Percentiles rank a stretch among this genome's conserved stretches.
Conservation (phyloP, 768 basidiomycete species). For the Rhodosporidiobolus odoratus region DNA sequence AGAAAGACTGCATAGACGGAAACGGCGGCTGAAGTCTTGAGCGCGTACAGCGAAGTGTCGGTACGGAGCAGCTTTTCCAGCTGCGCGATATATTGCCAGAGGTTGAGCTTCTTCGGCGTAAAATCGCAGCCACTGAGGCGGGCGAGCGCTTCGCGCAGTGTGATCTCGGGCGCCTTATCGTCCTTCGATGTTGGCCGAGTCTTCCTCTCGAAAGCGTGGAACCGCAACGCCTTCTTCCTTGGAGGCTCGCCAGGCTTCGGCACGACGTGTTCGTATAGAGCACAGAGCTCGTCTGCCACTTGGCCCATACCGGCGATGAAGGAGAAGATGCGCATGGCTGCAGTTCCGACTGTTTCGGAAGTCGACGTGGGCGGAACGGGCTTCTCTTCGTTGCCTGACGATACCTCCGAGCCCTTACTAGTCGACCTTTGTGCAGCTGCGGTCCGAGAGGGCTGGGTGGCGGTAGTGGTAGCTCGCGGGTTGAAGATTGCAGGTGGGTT, state of each 20-base stretch:
- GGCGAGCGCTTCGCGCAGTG: slow-evolving; percentile 43
- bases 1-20: slow-evolving; percentile 43
- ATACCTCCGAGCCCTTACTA: slow-evolving; percentile 4
- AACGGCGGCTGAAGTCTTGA: slow-evolving; percentile 39
- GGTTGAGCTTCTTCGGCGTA: slow-evolving; percentile 6
- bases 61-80: slow-evolving; percentile 35
- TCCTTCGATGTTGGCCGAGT: slow-evolving; percentile 13
- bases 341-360: slow-evolving; percentile 19
- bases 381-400: background rate
- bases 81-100: slow-evolving; percentile 30
- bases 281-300: slow-evolving; percentile 41
- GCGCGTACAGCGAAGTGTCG: slow-evolving; percentile 40
- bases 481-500: background rate
- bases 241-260: slow-evolving; percentile 9
- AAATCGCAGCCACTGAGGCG: slow-evolving; percentile 36
- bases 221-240: slow-evolving; percentile 7
- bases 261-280: slow-evolving; percentile 39
- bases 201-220: slow-evolving; percentile 13
- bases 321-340: slow-evolving; percentile 17
- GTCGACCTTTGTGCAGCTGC: slow-evolving; percentile 5
- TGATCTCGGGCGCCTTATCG: slow-evolving; percentile 21
- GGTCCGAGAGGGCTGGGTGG: background rate
- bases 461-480: background rate
- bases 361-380: background rate
- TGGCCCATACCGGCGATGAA: slow-evolving; percentile 34